Evolutionary conservation across 2,329 filamentous ascomycete species (phyloP), one percentile per base, ranked within the genome.

Genomic region (Aspergillus pseudoterreus): DNA sequence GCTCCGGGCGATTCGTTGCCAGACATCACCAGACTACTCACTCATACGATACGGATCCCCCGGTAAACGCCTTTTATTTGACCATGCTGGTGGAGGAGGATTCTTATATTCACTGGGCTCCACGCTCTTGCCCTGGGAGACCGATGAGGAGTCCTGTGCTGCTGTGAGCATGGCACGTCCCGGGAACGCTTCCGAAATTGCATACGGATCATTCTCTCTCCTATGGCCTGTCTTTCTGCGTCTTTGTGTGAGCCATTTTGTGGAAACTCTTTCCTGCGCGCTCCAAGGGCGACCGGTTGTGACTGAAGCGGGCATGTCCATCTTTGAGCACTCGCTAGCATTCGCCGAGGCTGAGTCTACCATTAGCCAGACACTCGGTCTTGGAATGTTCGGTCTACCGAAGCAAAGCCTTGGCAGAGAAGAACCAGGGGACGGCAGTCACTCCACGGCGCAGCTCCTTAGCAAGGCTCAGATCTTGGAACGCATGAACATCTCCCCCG

Each of bases 271-370:
- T 9, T 87, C 87, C 4, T 95, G 90, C 68, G 90, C 92, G 9
- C 80, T 97, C 6, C 90, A 96, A 68, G 92, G 92, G 30, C 84
- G 88, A 2, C 82, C 84, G 2, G 82, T 90, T 0, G 83, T 88
- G 56, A 87, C 89, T 0, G 94, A 97, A 72, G 95, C 90, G 1
- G 92, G 91, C 15, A 96, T 97, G 89, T 96, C 92, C 0, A 82
- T 96, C 2, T 96, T 97, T 63, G 94, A 99, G 68, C 92, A 96
- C 65, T 96, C 92, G 0, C 78, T 99, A 8, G 92, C 92, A 2
- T 99, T 97, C 73, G 90, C 92, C 10, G 94, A 99, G 71, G 92
- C 92, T 8, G 94, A 99, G 68, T 87, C 89, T 27, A 88, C 92
- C 57, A 85, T 96, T 43, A 86, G 85, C 61, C 88, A 86, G 58